Conservation (phyloP, 2,329 filamentous ascomycete species). For the Coniochaeta ligniaria region DNA sequence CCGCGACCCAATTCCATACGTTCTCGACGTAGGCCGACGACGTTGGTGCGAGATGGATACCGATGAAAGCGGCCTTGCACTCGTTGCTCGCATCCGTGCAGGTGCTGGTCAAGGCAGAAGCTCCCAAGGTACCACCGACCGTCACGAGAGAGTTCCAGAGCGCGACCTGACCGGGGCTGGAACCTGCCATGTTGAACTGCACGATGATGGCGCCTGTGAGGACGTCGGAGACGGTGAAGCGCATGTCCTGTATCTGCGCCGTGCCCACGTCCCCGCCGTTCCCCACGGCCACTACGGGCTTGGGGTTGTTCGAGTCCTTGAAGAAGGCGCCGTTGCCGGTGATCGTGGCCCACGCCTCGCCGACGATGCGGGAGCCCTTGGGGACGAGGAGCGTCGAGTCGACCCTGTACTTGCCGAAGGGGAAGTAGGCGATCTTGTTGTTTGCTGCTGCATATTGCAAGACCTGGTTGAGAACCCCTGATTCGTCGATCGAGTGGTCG, state of each 20-base stretch:
- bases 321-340: conserved; percentile 43
- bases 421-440: conserved; percentile 44
- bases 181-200: conserved; percentile 28
- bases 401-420: conserved; percentile 47
- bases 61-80: conserved; percentile 36
- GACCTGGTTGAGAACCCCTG: conserved; percentile 27
- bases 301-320: conserved; percentile 40
- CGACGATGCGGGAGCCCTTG: conserved; percentile 40
- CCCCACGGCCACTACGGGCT: conserved; percentile 52
- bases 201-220: conserved; percentile 55
- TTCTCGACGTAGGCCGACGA: conserved; percentile 46
- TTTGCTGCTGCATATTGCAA: conserved; percentile 26
- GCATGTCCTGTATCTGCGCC: conserved; percentile 59
- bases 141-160: conserved; percentile 35
- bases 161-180: conserved; percentile 33
- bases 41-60: conserved; percentile 37
- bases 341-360: conserved; percentile 45
- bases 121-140: conserved; percentile 27
- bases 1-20: conserved; percentile 43
- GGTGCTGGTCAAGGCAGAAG: conserved; percentile 15
- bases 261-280: conserved; percentile 48
- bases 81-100: conserved; percentile 24
- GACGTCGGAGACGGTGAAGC: conserved; percentile 54
- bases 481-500: conserved; percentile 30
- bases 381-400: conserved; percentile 44